phyloP scores from a whole-genome alignment of 345 rosid species.

The Citropsis articulata region DNA sequence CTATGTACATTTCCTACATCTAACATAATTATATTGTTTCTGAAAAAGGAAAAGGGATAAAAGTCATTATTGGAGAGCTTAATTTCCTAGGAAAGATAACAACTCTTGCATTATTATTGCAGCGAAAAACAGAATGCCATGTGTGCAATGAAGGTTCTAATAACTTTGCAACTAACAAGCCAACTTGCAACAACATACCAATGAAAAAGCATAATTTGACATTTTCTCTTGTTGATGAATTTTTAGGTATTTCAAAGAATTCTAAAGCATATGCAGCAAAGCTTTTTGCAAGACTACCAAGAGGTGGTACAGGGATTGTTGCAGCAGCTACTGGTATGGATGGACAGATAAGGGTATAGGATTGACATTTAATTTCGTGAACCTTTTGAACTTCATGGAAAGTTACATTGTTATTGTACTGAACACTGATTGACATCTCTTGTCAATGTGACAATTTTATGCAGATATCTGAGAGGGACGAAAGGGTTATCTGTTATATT shows the following conservation, averaged over 20 bases:
- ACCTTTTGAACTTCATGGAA: not conserved
- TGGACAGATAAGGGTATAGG: conserved; percentile 83
- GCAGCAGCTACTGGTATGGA: conserved; percentile 99
- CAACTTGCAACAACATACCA: not conserved
- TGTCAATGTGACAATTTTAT: conserved; percentile 16
- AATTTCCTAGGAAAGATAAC: not conserved
- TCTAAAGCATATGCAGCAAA: conserved; percentile 85
- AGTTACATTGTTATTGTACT: not conserved
- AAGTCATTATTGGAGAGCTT: not conserved
- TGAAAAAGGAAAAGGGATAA: too few relatives aligned
- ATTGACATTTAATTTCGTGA: not conserved
- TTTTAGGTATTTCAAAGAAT: conserved; percentile 87
- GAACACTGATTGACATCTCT: conserved; percentile 15
- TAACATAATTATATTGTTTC: too few relatives aligned
- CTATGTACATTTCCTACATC: too few relatives aligned
- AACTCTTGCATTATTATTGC: not conserved
- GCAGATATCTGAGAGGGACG: conserved; percentile 95
- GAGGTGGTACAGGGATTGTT: conserved; percentile 92
- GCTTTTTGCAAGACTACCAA: conserved; percentile 86
- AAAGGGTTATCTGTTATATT: conserved; percentile 87
- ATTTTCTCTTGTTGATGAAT: conserved; percentile 8
- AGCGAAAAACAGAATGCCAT: not conserved
- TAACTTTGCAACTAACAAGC: conserved; percentile 9
- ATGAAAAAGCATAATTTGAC: not conserved
- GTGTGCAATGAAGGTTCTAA: not conserved